Conservation (phyloP, 352 stramenopile genomes). For the Phytophthora ohioensis region DNA sequence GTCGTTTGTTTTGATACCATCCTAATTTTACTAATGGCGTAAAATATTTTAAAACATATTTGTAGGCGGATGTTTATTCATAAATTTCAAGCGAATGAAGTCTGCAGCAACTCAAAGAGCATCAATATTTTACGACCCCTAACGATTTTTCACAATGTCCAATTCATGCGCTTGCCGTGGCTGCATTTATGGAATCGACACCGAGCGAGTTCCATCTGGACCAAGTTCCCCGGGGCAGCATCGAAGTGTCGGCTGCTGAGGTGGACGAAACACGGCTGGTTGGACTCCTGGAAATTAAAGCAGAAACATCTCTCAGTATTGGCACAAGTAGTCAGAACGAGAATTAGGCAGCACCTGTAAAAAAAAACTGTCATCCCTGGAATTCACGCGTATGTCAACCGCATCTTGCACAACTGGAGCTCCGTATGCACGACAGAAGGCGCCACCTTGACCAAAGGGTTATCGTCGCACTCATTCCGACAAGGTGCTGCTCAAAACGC, state of each 20-base stretch:
- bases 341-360: neutral
- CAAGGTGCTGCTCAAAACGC: constrained; percentile 10
- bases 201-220: constrained; percentile 12
- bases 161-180: constrained; percentile 8
- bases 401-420: constrained; percentile 7
- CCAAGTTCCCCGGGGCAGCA: constrained; percentile 7
- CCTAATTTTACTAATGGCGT: too few relatives aligned
- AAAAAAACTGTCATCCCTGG: constrained; percentile 2
- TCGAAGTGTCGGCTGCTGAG: neutral
- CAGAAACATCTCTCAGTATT: neutral
- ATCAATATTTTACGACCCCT: constrained; percentile 11
- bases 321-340: neutral
- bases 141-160: constrained; percentile 4
- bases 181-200: neutral
- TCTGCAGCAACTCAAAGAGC: constrained; percentile 6
- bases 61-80: constrained; percentile 22
- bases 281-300: neutral
- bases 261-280: neutral
- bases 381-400: constrained; percentile 17
- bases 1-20: neutral
- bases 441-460: neutral
- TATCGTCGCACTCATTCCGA: constrained; percentile 15
- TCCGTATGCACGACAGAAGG: neutral
- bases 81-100: constrained; percentile 16
- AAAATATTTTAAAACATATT: neutral